A percentile compares a stretch with the other conserved stretches of the same genome.
Evolutionary conservation across 202 grass and related monocot species (phyloP).

Genomic region (Sporobolus alterniflorus): DNA sequence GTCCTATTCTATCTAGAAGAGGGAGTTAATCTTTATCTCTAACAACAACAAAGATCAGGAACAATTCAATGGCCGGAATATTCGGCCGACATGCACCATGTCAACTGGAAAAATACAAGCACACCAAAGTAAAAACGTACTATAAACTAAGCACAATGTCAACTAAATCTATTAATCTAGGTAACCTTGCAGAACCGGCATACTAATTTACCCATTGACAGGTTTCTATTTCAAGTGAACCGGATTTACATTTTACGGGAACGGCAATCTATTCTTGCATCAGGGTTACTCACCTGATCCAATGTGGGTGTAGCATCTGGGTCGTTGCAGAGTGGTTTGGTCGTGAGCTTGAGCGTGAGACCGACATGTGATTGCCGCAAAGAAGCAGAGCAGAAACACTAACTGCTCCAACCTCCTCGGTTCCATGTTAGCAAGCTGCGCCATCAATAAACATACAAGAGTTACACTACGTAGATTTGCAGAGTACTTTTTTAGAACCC

Average conservation of each 20-base stretch:
- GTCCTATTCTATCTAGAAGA: no score
- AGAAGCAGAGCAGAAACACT: constrained; percentile 51
- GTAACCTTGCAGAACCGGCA: background rate
- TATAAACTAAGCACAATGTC: background rate
- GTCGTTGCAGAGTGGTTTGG: constrained; percentile 26
- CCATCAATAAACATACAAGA: constrained; percentile 42
- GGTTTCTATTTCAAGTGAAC: background rate
- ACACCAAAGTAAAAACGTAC: background rate
- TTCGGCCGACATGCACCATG: background rate
- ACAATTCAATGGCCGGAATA: constrained; percentile 6
- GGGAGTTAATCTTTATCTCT: no score
- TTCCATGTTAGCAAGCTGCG: constrained; percentile 54
- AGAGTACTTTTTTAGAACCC: no score
- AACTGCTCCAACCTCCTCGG: constrained; percentile 44
- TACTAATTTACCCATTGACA: background rate
- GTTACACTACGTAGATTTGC: constrained; percentile 44
- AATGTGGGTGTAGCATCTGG: constrained; percentile 16
- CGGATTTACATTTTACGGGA: constrained; percentile 5
- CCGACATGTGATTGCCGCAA: constrained; percentile 49
- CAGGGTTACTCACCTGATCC: constrained; percentile 47
- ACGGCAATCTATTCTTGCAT: background rate
- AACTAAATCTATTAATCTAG: constrained; percentile 16
- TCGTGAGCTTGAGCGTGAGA: constrained; percentile 10
- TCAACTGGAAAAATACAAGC: constrained; percentile 29
- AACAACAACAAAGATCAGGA: constrained; percentile 13